Percentiles rank a stretch among this genome's conserved stretches.
Conservation (phyloP, 2,329 filamentous ascomycete genomes). For the Exophiala xenobiotica region DNA sequence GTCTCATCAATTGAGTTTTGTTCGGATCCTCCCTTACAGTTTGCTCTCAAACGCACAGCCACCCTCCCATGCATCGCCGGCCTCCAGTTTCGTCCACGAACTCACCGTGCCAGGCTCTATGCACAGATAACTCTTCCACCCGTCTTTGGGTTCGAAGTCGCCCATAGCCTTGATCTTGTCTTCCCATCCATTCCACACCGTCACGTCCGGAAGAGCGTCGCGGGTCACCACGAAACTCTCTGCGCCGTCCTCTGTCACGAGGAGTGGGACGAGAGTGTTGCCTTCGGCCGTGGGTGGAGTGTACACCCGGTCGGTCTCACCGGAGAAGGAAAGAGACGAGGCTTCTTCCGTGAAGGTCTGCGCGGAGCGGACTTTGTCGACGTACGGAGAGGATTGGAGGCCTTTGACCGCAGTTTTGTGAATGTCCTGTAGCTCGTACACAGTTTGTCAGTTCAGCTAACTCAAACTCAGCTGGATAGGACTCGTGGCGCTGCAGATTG, state of each 20-base stretch:
- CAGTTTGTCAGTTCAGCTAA: not conserved
- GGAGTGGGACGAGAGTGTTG: conserved; percentile 50
- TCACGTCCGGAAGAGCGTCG: conserved; percentile 82
- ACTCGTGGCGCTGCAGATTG: too few relatives aligned
- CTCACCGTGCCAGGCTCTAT: conserved; percentile 85
- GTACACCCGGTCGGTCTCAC: conserved; percentile 88
- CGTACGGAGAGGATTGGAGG: conserved; percentile 72
- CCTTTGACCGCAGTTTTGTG: conserved; percentile 69
- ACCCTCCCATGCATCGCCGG: conserved; percentile 68
- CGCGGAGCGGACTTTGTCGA: conserved; percentile 76
- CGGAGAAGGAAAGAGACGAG: conserved; percentile 65
- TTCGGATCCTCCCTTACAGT: conserved; percentile 26
- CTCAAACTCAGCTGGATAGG: too few relatives aligned
- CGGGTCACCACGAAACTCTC: conserved; percentile 71
- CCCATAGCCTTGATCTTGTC: conserved; percentile 78
- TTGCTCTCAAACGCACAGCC: conserved; percentile 56
- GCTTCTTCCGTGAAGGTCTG: conserved; percentile 64
- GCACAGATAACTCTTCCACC: conserved; percentile 90
- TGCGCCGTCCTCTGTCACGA: conserved; percentile 63
- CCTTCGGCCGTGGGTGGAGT: conserved; percentile 59
- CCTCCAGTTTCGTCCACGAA: conserved; percentile 80
- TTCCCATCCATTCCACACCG: conserved; percentile 96
- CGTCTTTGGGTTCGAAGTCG: conserved; percentile 86
- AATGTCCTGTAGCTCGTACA: conserved; percentile 65
- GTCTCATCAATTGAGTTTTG: not conserved